phyloP scores from a whole-genome alignment of 495 filamentous ascomycete genomes.

The Aspergillus panamensis region DNA sequence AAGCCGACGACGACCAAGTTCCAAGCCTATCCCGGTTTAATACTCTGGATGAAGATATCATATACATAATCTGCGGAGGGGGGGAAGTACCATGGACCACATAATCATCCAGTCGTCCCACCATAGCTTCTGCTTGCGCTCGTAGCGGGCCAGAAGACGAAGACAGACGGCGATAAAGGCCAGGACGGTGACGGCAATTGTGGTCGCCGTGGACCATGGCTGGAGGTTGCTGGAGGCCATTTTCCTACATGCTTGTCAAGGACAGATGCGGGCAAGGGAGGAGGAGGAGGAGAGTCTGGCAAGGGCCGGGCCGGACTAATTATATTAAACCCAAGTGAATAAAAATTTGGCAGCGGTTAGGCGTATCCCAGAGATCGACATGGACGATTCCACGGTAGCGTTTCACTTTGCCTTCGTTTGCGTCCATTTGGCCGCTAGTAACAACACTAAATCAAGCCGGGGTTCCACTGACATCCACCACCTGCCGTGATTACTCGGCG shows the following conservation, averaged over 20 bases:
- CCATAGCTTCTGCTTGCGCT: constrained; percentile 32
- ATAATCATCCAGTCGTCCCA: constrained; percentile 42
- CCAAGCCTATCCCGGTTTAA: constrained; percentile 23
- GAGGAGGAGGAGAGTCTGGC: background rate
- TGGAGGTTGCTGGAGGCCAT: constrained; percentile 26
- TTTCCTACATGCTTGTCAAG: background rate
- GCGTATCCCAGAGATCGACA: too few relatives aligned
- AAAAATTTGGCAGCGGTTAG: too few relatives aligned
- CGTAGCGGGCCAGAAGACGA: constrained; percentile 29
- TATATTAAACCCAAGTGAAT: too few relatives aligned
- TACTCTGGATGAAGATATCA: too few relatives aligned
- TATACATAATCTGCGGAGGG: background rate
- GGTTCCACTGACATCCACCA: too few relatives aligned
- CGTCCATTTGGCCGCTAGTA: too few relatives aligned
- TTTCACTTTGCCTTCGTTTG: too few relatives aligned
- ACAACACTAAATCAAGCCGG: too few relatives aligned
- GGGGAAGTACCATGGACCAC: constrained; percentile 33
- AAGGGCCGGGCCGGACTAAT: too few relatives aligned
- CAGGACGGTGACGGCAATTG: constrained; percentile 27
- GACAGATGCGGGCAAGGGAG: background rate
- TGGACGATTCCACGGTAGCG: too few relatives aligned
- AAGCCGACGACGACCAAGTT: constrained; percentile 34
- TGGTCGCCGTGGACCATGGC: constrained; percentile 34
- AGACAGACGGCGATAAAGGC: constrained; percentile 33
- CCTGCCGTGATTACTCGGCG: too few relatives aligned